These are phyloP conservation scores for Mucor lusitanicus DNA, from an alignment of 371 early-diverging fungal genomes.

Conservation along the genomic window DNA sequence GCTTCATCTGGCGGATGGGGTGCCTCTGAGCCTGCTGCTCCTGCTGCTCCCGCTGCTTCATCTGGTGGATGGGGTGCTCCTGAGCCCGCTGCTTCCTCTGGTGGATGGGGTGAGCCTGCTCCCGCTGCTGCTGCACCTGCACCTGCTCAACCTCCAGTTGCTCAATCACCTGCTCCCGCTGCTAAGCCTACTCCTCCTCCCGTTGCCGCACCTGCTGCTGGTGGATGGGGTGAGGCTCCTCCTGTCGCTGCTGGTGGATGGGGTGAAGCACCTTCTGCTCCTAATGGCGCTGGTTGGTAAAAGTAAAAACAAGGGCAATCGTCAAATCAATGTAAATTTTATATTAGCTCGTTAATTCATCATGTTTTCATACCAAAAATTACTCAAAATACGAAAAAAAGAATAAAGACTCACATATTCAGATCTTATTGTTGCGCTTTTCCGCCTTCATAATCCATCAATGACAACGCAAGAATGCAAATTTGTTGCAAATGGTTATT, in stretches of 20 bases:
- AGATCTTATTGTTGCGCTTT: no score
- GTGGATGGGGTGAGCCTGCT: slow-evolving; percentile 35
- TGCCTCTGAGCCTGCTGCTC: slow-evolving; percentile 19
- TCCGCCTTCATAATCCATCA: no score
- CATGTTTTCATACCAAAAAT: not conserved
- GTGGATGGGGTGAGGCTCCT: slow-evolving; percentile 44
- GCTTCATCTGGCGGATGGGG: slow-evolving; percentile 41
- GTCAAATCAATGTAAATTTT: not conserved
- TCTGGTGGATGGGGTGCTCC: slow-evolving; percentile 25
- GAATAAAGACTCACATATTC: not conserved
- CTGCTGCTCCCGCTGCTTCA: slow-evolving; percentile 20
- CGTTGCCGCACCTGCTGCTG: slow-evolving; percentile 27
- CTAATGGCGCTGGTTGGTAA: slow-evolving; percentile 33
- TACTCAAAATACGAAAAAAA: not conserved
- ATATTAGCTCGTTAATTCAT: not conserved
- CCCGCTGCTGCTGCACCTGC: slow-evolving; percentile 14
- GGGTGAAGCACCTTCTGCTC: slow-evolving; percentile 33
- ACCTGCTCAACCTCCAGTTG: slow-evolving; percentile 22
- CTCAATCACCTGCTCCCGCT: slow-evolving; percentile 7
- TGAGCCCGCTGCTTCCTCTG: slow-evolving; percentile 19
- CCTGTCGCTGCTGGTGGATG: slow-evolving; percentile 30
- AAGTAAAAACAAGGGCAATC: not conserved
- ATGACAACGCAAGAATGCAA: not conserved
- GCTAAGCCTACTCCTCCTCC: slow-evolving; percentile 22
- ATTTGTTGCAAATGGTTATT: not conserved